A percentile compares a stretch with the other conserved stretches of the same genome.
These are phyloP conservation scores for Kwoniella sp. DNA, from an alignment of 768 basidiomycete genomes.

Conservation along the genomic window DNA sequence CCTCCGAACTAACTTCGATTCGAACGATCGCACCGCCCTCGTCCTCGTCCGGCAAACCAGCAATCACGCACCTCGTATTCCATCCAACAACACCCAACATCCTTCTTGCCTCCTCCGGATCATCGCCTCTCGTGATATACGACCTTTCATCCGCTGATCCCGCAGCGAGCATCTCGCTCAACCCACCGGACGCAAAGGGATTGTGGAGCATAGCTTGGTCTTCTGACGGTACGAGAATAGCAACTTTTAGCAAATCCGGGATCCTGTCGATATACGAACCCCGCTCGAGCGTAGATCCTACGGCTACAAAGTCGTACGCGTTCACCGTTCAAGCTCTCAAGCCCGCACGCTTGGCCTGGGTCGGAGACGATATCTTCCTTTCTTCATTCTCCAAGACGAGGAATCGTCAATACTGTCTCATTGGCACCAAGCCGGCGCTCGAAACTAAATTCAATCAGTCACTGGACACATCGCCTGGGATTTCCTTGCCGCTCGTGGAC, in stretches of 20 bases:
- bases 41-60: constrained; percentile 14
- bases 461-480: constrained; percentile 54
- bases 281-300: constrained; percentile 18
- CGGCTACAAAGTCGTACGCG: constrained; percentile 22
- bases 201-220: constrained; percentile 42
- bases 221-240: constrained; percentile 32
- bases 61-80: constrained; percentile 27
- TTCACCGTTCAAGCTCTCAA: constrained; percentile 39
- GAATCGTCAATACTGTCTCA: constrained; percentile 53
- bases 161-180: constrained; percentile 21
- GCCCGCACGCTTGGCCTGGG: constrained; percentile 36
- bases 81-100: constrained; percentile 44
- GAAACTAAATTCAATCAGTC: constrained; percentile 34
- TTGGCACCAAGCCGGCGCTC: constrained; percentile 24
- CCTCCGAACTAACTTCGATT: neutral
- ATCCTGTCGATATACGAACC: constrained; percentile 39
- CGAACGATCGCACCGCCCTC: constrained; percentile 25
- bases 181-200: constrained; percentile 37
- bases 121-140: constrained; percentile 31
- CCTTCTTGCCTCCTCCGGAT: constrained; percentile 32
- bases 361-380: constrained; percentile 39
- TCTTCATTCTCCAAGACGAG: constrained; percentile 45
- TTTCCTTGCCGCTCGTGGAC: constrained; percentile 52
- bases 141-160: constrained; percentile 24
- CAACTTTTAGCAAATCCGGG: constrained; percentile 33